These are phyloP conservation scores for Prosopis cineraria DNA, from an alignment of 306 rosid genomes.

Conservation along the genomic window DNA sequence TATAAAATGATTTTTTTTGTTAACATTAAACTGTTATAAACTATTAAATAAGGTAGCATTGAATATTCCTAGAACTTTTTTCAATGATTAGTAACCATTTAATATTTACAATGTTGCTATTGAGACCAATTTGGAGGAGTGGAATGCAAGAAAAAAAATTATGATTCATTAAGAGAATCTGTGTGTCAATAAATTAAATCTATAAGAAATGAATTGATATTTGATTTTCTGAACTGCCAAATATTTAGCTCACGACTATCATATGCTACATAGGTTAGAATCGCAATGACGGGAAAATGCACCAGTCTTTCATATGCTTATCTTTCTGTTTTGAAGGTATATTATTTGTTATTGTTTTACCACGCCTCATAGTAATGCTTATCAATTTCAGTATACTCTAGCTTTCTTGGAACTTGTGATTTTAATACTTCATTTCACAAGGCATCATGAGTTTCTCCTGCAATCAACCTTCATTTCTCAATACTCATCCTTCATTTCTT, in stretches of 20 bases:
- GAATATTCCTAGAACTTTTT: too few species aligned
- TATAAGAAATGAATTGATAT: conserved; percentile 12
- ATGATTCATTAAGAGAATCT: conserved; percentile 45
- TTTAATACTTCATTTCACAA: conserved; percentile 13
- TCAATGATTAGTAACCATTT: too few species aligned
- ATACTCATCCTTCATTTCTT: background rate
- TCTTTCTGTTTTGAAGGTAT: conserved; percentile 86
- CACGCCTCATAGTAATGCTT: background rate
- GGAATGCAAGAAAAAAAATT: conserved; percentile 65
- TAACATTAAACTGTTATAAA: too few species aligned
- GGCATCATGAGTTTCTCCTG: background rate
- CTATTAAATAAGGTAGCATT: too few species aligned
- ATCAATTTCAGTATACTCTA: background rate
- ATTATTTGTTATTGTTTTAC: background rate
- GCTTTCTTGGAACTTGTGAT: conserved; percentile 11
- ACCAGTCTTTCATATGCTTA: conserved; percentile 87
- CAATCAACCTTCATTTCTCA: background rate
- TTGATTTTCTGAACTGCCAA: background rate
- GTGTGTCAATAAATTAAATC: conserved; percentile 42
- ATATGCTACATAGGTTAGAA: conserved; percentile 65
- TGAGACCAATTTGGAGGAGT: conserved; percentile 63
- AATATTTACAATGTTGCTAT: conserved; percentile 58
- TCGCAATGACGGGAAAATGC: conserved; percentile 93
- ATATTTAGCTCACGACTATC: conserved; percentile 15
- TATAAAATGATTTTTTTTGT: too few species aligned